phyloP scores from a whole-genome alignment of 2,329 filamentous ascomycete genomes.

The Paracorniculantispora psalliotae region DNA sequence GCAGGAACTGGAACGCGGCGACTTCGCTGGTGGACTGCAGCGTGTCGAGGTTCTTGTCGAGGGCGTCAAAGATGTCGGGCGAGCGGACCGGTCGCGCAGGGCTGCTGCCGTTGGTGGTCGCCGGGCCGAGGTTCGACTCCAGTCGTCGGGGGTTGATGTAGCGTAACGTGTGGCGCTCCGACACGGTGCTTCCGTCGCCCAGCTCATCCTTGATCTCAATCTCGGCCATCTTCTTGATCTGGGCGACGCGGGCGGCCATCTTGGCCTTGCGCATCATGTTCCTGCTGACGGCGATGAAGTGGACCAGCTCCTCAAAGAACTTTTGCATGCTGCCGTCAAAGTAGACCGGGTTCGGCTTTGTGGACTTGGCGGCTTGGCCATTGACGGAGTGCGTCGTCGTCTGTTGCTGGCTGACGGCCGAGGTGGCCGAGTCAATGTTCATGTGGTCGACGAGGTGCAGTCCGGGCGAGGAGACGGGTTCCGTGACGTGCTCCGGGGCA shows the following conservation, averaged over 20 bases:
- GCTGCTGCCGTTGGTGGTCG: slow-evolving; percentile 19
- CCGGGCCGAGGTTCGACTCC: slow-evolving; percentile 17
- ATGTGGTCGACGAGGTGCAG: not conserved
- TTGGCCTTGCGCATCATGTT: slow-evolving; percentile 85
- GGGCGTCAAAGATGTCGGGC: slow-evolving; percentile 60
- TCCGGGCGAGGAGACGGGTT: not conserved
- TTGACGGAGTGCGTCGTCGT: not conserved
- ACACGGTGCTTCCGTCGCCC: slow-evolving; percentile 33
- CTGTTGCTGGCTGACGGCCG: not conserved
- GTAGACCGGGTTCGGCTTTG: slow-evolving; percentile 65
- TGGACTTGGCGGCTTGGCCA: not conserved
- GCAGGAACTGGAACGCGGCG: slow-evolving; percentile 83
- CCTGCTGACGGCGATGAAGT: slow-evolving; percentile 71
- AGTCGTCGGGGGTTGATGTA: slow-evolving; percentile 35
- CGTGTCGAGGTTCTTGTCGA: slow-evolving; percentile 74
- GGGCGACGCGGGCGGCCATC: slow-evolving; percentile 71
- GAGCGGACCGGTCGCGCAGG: slow-evolving; percentile 12
- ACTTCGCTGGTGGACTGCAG: slow-evolving; percentile 79
- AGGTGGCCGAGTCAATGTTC: slow-evolving; percentile 2
- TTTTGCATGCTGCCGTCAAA: slow-evolving; percentile 86
- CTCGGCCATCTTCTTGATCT: slow-evolving; percentile 56
- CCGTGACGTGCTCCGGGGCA: not conserved
- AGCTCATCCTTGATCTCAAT: slow-evolving; percentile 51
- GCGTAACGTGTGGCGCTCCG: slow-evolving; percentile 22
- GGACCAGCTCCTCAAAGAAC: slow-evolving; percentile 76